Base-by-base conservation (phyloP, 192 early-diverging fungal genomes). In the Coemansia sp. region DNA sequence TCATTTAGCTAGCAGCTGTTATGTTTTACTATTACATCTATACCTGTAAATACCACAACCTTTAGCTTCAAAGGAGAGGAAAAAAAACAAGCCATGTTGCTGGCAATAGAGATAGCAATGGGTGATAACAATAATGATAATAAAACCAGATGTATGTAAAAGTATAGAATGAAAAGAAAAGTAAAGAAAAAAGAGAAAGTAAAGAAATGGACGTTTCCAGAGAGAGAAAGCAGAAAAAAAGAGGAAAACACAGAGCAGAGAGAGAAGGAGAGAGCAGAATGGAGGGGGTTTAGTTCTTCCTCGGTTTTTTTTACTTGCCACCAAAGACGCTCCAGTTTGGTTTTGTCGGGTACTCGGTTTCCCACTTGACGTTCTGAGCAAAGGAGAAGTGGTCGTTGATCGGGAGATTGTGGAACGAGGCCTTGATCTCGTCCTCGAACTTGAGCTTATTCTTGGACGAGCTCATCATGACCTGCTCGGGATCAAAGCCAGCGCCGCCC, bases 341-440 rank as follows among this genome's bases (percentile, higher is more conserved):
- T 68, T 71, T 74, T 68, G 75, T 76, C n/a, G 83, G 83, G 62
- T 80, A 73, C 50, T 80, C 77, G 37, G 75, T 76, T 64, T 84
- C 75, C 77, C 77, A 84, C 68, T 80, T 81, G 58, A 84, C 78
- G 65, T 80, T 78, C 72, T 84, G 81, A 22, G 72, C 76, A 74
- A 78, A 78, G 50, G 77, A 80, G 60, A 81, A 84, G 58, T 81
- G 77, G 64, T 84, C 83, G 69, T 80, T 76, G 72, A 67, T 69
- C 2, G 83, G 83, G 59, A 84, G 71, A 46, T 84, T 84, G 56
- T 80, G 77, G 77, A 84, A 84, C 56, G 78, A 81, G 14, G 77
- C 77, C 77, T 84, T 84, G 67, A 84, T 84, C 61, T 84, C 75
- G 66, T 84, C 83, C 68, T 80, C 83, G 58, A 80, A 84, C 63